Percentiles rank a stretch among this genome's conserved stretches.
Evolutionary conservation across 805 yeast species (phyloP).

Genomic region (Kluyveromyces dobzhanskii): DNA sequence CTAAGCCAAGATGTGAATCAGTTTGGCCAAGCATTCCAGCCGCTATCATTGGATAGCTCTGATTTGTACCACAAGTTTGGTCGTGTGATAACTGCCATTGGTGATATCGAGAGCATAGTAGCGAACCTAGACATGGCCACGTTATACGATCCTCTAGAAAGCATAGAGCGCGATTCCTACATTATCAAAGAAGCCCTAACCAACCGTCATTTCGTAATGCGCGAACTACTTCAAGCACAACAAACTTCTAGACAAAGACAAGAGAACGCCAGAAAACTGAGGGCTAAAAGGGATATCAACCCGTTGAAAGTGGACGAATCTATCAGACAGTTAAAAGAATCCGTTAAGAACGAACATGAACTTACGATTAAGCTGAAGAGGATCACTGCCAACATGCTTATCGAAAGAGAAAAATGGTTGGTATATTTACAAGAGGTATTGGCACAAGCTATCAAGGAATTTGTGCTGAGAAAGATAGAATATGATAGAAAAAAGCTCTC

Average conservation of each 20-base stretch:
- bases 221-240: conserved; percentile 78
- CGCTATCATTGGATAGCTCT: conserved; percentile 20
- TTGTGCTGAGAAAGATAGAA: conserved; percentile 66
- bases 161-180: conserved; percentile 66
- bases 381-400: conserved; percentile 76
- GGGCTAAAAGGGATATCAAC: conserved; percentile 64
- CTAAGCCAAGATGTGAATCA: conserved; percentile 52
- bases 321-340: conserved; percentile 65
- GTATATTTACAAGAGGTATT: conserved; percentile 50
- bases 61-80: conserved; percentile 72
- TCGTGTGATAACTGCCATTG: conserved; percentile 56
- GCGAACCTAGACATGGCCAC: conserved; percentile 66
- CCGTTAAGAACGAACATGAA: conserved; percentile 67
- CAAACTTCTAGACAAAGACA: conserved; percentile 62
- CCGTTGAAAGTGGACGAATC: conserved; percentile 91
- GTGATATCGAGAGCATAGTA: conserved; percentile 68
- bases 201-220: conserved; percentile 84
- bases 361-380: conserved; percentile 71
- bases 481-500: conserved; percentile 75
- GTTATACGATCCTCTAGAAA: conserved; percentile 64
- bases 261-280: conserved; percentile 59
- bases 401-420: conserved; percentile 50
- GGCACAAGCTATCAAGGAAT: conserved; percentile 45
- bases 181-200: conserved; percentile 89
- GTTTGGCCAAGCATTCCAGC: conserved; percentile 32